These are phyloP conservation scores for Erodium texanum DNA, from an alignment of 441 rosid species.

Conservation along the genomic window DNA sequence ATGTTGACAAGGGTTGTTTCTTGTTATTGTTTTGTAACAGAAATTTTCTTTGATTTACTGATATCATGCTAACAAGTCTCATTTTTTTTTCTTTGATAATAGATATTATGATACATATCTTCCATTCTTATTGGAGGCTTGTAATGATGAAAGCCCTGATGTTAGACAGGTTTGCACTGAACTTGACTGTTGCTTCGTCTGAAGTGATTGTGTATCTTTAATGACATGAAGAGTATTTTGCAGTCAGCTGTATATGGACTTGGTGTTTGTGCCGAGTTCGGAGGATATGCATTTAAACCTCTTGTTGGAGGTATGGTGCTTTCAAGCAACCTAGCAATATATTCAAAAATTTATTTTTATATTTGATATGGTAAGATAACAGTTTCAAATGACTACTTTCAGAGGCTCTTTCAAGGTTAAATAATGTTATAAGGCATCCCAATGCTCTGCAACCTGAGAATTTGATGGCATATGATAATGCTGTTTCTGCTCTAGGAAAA, in stretches of 20 bases:
- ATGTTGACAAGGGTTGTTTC: too few relatives aligned
- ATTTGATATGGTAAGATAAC: slow-evolving; percentile 17
- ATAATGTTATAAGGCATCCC: slow-evolving; percentile 73
- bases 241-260: slow-evolving; percentile 99
- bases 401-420: slow-evolving; percentile 96
- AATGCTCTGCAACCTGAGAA: slow-evolving; percentile 80
- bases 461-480: slow-evolving; percentile 97
- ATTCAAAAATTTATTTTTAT: neutral
- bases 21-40: too few relatives aligned
- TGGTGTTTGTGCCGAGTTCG: slow-evolving; percentile 99
- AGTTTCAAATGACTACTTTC: slow-evolving; percentile 24
- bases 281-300: slow-evolving; percentile 79
- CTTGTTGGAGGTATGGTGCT: slow-evolving; percentile 76
- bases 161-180: slow-evolving; percentile 67
- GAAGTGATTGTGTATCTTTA: slow-evolving; percentile 7
- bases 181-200: too few relatives aligned
- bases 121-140: slow-evolving; percentile 95
- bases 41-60: neutral
- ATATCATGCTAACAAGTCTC: slow-evolving; percentile 5
- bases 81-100: slow-evolving; percentile 22
- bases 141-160: slow-evolving; percentile 87
- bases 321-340: neutral
- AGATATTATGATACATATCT: slow-evolving; percentile 94
- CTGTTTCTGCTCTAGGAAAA: slow-evolving; percentile 98
- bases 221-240: slow-evolving; percentile 17